A percentile compares a stretch with the other conserved stretches of the same genome.
Evolutionary conservation across 2,329 filamentous ascomycete genomes (phyloP).

Genomic region (Sarocladium kiliense): DNA sequence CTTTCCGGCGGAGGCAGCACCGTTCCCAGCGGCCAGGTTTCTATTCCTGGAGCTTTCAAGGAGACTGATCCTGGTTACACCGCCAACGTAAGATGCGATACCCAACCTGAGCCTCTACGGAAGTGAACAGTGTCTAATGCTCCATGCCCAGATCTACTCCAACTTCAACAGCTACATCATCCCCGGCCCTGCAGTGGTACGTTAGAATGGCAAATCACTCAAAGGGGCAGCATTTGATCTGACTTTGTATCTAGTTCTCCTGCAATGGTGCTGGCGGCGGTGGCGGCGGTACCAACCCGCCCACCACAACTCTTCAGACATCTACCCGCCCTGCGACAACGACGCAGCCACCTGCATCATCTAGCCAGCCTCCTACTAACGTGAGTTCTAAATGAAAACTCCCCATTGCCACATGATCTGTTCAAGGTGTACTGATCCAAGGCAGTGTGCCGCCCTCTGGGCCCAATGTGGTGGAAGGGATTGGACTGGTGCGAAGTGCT

Average conservation of each 20-base stretch:
- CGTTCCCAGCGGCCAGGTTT: constrained; percentile 15
- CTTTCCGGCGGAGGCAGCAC: constrained; percentile 11
- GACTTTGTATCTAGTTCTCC: not conserved
- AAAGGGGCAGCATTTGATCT: too few relatives aligned
- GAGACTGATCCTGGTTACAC: constrained; percentile 38
- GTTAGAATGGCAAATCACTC: too few relatives aligned
- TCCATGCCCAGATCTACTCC: constrained; percentile 4
- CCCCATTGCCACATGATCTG: not conserved
- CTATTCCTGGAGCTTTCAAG: constrained; percentile 32
- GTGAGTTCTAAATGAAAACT: not conserved
- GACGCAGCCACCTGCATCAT: not conserved
- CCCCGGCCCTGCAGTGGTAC: constrained; percentile 5
- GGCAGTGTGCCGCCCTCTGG: not conserved
- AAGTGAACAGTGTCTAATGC: not conserved
- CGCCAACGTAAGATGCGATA: constrained; percentile 30
- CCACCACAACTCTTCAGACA: not conserved
- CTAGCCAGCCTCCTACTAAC: not conserved
- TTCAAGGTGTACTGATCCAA: not conserved
- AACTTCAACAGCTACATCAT: constrained; percentile 10
- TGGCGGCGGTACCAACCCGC: not conserved
- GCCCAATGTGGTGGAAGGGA: constrained; percentile 36
- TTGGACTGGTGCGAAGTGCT: constrained; percentile 34
- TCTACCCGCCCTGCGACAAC: not conserved
- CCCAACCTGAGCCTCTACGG: not conserved
- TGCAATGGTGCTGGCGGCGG: not conserved